These are phyloP conservation scores for Dioszegia aurantiaca DNA, from an alignment of 768 basidiomycete genomes.

Conservation along the genomic window DNA sequence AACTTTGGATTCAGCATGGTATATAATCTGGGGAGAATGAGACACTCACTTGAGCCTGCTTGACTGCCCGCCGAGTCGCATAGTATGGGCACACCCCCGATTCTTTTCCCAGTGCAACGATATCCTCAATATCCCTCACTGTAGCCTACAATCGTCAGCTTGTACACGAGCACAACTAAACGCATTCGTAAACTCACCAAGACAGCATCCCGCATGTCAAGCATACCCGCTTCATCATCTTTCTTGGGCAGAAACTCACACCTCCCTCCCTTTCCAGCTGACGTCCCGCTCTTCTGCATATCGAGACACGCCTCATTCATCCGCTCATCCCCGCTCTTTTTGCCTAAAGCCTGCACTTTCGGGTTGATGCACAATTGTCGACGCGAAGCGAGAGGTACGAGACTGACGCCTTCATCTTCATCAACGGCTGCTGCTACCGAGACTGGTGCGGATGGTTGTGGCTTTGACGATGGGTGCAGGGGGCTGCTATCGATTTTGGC, in stretches of 20 bases:
- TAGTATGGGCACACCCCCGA: slow-evolving; percentile 86
- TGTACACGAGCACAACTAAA: too few species aligned
- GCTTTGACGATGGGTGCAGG: too few species aligned
- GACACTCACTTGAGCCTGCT: slow-evolving; percentile 74
- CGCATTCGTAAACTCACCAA: slow-evolving; percentile 58
- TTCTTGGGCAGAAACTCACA: slow-evolving; percentile 73
- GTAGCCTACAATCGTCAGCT: slow-evolving; percentile 60
- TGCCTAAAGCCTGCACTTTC: slow-evolving; percentile 59
- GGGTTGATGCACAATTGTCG: slow-evolving; percentile 93
- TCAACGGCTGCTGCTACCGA: background rate
- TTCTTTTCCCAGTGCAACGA: slow-evolving; percentile 68
- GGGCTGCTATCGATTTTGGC: slow-evolving; percentile 3
- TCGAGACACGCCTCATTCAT: slow-evolving; percentile 86
- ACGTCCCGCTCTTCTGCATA: slow-evolving; percentile 63
- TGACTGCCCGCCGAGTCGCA: slow-evolving; percentile 78
- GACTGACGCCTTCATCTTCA: slow-evolving; percentile 54
- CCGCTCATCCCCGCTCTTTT: slow-evolving; percentile 57
- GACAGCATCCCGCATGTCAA: slow-evolving; percentile 83
- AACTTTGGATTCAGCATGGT: slow-evolving; percentile 57
- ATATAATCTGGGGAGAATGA: background rate
- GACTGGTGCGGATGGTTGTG: background rate
- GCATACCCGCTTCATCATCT: slow-evolving; percentile 67
- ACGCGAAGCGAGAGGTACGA: slow-evolving; percentile 83
- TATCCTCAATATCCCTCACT: slow-evolving; percentile 92
- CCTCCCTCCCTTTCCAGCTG: slow-evolving; percentile 54